Evolutionary conservation across 2,329 filamentous ascomycete genomes (phyloP), one percentile per base, ranked within the genome.

Genomic region (Chrysoporthe puriensis): DNA sequence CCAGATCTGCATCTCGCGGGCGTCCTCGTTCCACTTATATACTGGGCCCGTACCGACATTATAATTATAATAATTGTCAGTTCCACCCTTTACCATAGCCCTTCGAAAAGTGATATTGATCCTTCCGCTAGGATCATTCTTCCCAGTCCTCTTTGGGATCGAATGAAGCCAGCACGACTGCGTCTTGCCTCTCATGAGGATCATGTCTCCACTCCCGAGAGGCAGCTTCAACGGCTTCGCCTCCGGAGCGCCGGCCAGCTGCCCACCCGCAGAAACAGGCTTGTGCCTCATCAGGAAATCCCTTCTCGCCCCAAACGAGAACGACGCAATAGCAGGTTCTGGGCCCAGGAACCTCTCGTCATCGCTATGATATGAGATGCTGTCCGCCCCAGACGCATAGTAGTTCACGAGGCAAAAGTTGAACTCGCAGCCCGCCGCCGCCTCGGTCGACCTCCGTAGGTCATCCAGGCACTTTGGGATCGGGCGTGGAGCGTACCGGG

Each of bases 381-480:
- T 92, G 76, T 95, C 91, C 6, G 87, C 81, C 0, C 92, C 91
- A 3, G 86, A 86, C n/a, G 90, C 89, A 74, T 95, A 95, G 79
- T 95, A 95, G 74, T 95, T 95, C 4, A 95, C 90, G 1, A 95
- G 83, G 69, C 89, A 91, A 75, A 94, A 93, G 75, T 95, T 95
- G 79, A 91, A 95, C 0, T 75, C 83, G 73, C 86, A 86, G n/a
- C 84, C 84, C 0, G 90, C 92, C 0, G 87, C 86, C 4, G 84
- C 82, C 77, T 95, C 90, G 1, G 90, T 88, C 11, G 87, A 82
- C 44, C 77, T 79, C 11, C 88, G 85, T 8, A 95, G 82, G 6
- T 83, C 77, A 50, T 92, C 86, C 0, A 95, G 83, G 72, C 91
- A 93, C 65, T 85, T 79, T 0, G 92, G 92, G 1, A 94, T 86